Conservation (phyloP, 768 basidiomycete species). For the Leccinum rimulosum region DNA sequence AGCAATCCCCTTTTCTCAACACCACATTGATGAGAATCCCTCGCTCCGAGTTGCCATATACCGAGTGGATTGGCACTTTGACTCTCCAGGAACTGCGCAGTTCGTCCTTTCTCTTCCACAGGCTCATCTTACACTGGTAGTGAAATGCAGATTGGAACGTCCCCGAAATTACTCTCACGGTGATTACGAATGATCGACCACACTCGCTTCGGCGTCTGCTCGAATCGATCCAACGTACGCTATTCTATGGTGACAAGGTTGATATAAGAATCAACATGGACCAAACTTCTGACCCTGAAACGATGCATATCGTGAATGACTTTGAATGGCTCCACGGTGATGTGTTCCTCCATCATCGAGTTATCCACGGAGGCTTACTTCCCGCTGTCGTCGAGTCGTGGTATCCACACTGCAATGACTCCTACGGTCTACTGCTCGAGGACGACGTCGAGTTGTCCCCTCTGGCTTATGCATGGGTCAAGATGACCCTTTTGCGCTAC, state of each 20-base stretch:
- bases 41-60: slow-evolving; percentile 46
- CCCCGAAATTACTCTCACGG: slow-evolving; percentile 64
- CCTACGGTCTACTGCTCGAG: slow-evolving; percentile 78
- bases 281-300: slow-evolving; percentile 64
- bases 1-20: slow-evolving; percentile 22
- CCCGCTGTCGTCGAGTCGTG: slow-evolving; percentile 87
- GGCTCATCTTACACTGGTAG: slow-evolving; percentile 1
- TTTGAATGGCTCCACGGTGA: slow-evolving; percentile 62
- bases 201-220: slow-evolving; percentile 67
- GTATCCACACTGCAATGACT: slow-evolving; percentile 73
- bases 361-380: slow-evolving; percentile 77
- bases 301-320: slow-evolving; percentile 48
- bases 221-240: slow-evolving; percentile 51
- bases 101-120: slow-evolving; percentile 14
- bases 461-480: slow-evolving; percentile 81
- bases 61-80: slow-evolving; percentile 63
- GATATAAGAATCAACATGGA: slow-evolving; percentile 71
- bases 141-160: slow-evolving; percentile 64
- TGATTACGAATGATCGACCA: slow-evolving; percentile 79
- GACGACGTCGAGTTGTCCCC: slow-evolving; percentile 87
- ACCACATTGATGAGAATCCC: slow-evolving; percentile 44
- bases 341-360: slow-evolving; percentile 63
- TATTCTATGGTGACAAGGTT: slow-evolving; percentile 70
- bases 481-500: slow-evolving; percentile 76
- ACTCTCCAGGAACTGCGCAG: slow-evolving; percentile 45